Evolutionary conservation across 805 yeast genomes (phyloP), one percentile per base, ranked within the genome.

Genomic region (Starmerella vitae): DNA sequence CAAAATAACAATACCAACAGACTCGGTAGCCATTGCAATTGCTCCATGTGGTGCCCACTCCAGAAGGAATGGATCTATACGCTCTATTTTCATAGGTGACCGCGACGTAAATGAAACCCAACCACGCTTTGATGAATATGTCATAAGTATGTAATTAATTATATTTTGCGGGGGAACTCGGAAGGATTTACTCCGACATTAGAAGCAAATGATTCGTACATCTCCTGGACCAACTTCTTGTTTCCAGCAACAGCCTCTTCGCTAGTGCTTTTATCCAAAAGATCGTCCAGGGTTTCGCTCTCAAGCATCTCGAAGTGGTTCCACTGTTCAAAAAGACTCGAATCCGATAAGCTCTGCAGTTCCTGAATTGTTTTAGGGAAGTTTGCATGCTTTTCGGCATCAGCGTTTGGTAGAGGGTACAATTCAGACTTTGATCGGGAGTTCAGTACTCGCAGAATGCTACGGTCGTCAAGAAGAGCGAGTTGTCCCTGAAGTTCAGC

Each of bases 401-500:
- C 51, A 15, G 43, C 50, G 24, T 47, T 47, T 7, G 51, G 51
- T 24, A 47, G 39, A n/a, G 48, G 36, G 21, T 31, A 34, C 13
- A 47, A 34, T n/a, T 25, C 25, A 7, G 29, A 26, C 12, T 12
- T 49, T 40, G 74, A 64, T 20, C 67, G 66, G 1, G 80, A 64
- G 55, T 85, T 85, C 46, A 72, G 70, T 3, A 76, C 63, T 57
- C 97, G 68, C 47, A 80, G 68, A 32, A 81, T 69, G 14, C 79
- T 71, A 49, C 93, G 70, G 48, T 81, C 82, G 54, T 86, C 97
- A 18, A 62, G 49, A 19, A 70, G 64, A 38, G 81, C 86, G 52
- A 86, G 66, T 60, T 86, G 96, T 7, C 82, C 81, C 59, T 86
- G 96, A 40, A 86, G 62, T 58, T 86, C 97, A 9, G 82, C 83